These are phyloP conservation scores for Babesia gibsoni DNA, from an alignment of 169 alveolate genomes.

Conservation along the genomic window DNA sequence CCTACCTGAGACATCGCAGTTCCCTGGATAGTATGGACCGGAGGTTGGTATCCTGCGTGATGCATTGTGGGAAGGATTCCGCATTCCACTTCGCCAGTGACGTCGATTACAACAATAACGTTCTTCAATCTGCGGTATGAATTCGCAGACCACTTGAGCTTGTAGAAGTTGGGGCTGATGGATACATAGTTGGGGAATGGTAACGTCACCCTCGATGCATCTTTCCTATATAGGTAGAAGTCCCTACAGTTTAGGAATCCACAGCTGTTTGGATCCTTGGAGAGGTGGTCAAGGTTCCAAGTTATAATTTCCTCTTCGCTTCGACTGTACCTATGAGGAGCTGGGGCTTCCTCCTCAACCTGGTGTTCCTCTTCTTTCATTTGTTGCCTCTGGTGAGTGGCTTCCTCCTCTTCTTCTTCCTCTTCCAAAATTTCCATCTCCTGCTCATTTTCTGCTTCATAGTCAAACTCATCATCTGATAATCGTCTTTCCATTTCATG, in stretches of 20 bases:
- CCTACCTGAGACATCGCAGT: constrained; percentile 5
- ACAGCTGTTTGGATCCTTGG: constrained; percentile 25
- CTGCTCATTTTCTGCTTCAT: constrained; percentile 64
- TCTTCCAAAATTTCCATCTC: constrained; percentile 67
- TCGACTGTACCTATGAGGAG: constrained; percentile 54
- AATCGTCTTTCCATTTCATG: constrained; percentile 38
- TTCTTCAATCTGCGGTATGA: constrained; percentile 60
- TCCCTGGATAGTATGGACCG: background rate
- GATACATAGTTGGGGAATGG: constrained; percentile 57
- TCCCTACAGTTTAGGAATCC: constrained; percentile 55
- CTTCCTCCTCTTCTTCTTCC: constrained; percentile 73
- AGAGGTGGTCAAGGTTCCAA: constrained; percentile 47
- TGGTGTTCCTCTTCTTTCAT: constrained; percentile 59
- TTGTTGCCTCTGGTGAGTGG: constrained; percentile 66
- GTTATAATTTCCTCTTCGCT: constrained; percentile 52
- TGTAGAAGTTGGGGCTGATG: constrained; percentile 62
- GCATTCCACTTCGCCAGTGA: constrained; percentile 13
- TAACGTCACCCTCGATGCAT: constrained; percentile 29
- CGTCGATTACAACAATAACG: constrained; percentile 57
- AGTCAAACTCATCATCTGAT: constrained; percentile 23
- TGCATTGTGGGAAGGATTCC: background rate
- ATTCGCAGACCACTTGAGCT: constrained; percentile 50
- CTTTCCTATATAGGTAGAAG: constrained; percentile 65
- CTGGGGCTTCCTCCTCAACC: constrained; percentile 56
- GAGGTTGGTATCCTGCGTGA: background rate